Conservation (phyloP, 305 asterid genomes). For the Euphrasia arctica region DNA sequence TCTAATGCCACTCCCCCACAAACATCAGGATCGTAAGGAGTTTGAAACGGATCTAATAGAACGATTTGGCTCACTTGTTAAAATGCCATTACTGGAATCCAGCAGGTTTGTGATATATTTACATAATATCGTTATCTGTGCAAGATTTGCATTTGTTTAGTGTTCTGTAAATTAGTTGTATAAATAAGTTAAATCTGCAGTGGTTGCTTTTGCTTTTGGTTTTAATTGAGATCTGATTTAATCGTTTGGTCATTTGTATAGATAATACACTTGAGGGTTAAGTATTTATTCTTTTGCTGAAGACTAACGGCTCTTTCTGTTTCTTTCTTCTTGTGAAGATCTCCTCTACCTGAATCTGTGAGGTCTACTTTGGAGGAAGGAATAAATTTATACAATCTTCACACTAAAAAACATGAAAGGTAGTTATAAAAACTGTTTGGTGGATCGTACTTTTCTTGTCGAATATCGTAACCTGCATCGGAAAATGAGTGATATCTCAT, state of each 20-base stretch:
- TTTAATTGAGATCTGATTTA: neutral
- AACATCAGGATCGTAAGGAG: conserved; percentile 72
- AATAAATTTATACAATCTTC: conserved; percentile 70
- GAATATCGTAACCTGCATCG: conserved; percentile 8
- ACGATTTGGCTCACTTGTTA: conserved; percentile 91
- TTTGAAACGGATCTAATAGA: conserved; percentile 81
- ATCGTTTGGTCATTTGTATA: conserved; percentile 3
- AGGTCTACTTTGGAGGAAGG: conserved; percentile 81
- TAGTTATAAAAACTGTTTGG: conserved; percentile 20
- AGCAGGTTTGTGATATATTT: conserved; percentile 51
- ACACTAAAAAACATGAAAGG: conserved; percentile 72
- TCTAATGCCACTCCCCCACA: conserved; percentile 24
- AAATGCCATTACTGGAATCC: conserved; percentile 81
- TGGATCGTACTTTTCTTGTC: conserved; percentile 1
- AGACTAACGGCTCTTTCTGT: conserved; percentile 25
- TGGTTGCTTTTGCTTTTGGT: neutral
- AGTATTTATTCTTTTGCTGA: neutral
- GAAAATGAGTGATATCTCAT: conserved; percentile 4
- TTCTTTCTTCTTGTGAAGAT: conserved; percentile 48
- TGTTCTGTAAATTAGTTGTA: neutral
- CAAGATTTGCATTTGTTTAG: neutral
- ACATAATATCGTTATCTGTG: conserved; percentile 12
- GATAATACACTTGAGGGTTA: neutral
- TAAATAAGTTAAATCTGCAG: neutral
- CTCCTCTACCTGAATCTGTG: conserved; percentile 75